phyloP scores from a whole-genome alignment of 176 grass and related monocot species.

The Aegilops longissima region DNA sequence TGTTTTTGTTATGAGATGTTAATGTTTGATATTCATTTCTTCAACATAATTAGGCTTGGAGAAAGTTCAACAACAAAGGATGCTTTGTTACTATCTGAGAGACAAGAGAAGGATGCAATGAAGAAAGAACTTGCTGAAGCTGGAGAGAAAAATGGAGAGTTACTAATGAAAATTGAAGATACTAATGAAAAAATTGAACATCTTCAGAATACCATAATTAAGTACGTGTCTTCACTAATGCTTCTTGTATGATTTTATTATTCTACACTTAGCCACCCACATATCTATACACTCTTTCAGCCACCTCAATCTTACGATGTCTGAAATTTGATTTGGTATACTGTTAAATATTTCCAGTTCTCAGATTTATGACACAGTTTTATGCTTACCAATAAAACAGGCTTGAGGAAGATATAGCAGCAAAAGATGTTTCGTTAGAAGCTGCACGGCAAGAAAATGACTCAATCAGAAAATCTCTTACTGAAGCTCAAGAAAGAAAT shows the following conservation, averaged over 20 bases:
- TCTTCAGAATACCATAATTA: constrained; percentile 53
- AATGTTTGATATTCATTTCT: constrained; percentile 25
- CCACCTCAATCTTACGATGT: neutral
- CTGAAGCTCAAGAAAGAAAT: constrained; percentile 51
- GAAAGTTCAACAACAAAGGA: constrained; percentile 56
- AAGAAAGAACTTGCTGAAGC: constrained; percentile 50
- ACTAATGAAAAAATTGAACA: constrained; percentile 50
- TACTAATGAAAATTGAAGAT: constrained; percentile 47
- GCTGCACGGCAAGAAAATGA: constrained; percentile 44
- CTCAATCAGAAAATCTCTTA: constrained; percentile 38
- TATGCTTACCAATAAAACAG: constrained; percentile 47
- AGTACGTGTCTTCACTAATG: constrained; percentile 31
- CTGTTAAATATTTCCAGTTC: neutral
- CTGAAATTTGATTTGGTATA: constrained; percentile 5
- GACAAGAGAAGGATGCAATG: constrained; percentile 53
- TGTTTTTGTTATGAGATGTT: constrained; percentile 24
- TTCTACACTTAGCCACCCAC: neutral
- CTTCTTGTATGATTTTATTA: constrained; percentile 20
- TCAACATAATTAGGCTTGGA: constrained; percentile 42
- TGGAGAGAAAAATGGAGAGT: constrained; percentile 50
- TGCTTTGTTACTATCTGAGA: constrained; percentile 55
- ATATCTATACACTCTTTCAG: neutral
- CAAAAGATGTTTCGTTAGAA: constrained; percentile 50
- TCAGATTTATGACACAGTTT: constrained; percentile 16
- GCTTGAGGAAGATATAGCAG: constrained; percentile 50